These are phyloP conservation scores for Alternaria triticina DNA, from an alignment of 2,329 filamentous ascomycete species.

Conservation along the genomic window DNA sequence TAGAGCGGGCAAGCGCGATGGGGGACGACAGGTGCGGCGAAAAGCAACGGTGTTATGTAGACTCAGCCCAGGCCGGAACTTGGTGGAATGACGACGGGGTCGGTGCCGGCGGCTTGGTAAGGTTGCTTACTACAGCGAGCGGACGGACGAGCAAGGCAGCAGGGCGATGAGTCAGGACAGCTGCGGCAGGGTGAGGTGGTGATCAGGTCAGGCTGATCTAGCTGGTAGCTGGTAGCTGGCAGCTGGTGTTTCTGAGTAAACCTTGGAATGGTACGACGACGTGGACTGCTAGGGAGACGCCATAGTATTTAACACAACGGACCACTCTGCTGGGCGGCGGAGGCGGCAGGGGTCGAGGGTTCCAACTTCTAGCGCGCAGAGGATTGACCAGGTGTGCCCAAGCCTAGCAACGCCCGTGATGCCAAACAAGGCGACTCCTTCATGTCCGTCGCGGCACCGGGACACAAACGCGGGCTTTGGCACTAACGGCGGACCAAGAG, in stretches of 20 bases:
- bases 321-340: slow-evolving; percentile 39
- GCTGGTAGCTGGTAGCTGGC: not conserved
- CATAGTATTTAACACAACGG: slow-evolving; percentile 33
- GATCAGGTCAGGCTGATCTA: slow-evolving; percentile 38
- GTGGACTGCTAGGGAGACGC: slow-evolving; percentile 19
- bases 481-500: slow-evolving; percentile 34
- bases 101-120: slow-evolving; percentile 24
- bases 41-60: slow-evolving; percentile 10
- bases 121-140: slow-evolving; percentile 22
- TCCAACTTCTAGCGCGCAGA: slow-evolving; percentile 19
- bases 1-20: slow-evolving; percentile 20
- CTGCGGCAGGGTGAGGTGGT: slow-evolving; percentile 14
- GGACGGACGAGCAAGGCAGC: slow-evolving; percentile 4
- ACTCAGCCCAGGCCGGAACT: slow-evolving; percentile 19
- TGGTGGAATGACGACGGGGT: slow-evolving; percentile 25
- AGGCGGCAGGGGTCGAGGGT: slow-evolving; percentile 29
- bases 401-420: slow-evolving; percentile 15
- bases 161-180: slow-evolving; percentile 9
- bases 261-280: slow-evolving; percentile 17
- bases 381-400: slow-evolving; percentile 26
- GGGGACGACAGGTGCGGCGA: slow-evolving; percentile 13
- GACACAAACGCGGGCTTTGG: slow-evolving; percentile 38
- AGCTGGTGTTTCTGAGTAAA: slow-evolving; percentile 13
- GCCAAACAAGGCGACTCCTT: slow-evolving; percentile 24
- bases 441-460: slow-evolving; percentile 40